Conservation (phyloP, 108 stramenopile genomes). For the Nannochloropsis salina region DNA sequence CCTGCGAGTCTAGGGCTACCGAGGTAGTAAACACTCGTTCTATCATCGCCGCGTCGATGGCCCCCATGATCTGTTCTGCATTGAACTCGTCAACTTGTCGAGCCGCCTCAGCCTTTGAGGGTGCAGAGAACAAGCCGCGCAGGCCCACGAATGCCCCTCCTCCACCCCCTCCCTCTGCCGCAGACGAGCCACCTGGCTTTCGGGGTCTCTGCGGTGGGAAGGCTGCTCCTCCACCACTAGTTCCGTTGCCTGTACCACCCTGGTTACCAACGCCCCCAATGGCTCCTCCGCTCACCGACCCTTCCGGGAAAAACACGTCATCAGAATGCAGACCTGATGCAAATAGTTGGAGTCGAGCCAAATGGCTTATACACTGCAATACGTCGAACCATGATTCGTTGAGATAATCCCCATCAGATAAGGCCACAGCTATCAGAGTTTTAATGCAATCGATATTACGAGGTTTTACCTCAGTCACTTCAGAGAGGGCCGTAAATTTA, state of each 20-base stretch:
- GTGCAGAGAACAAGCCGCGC: slow-evolving; percentile 33
- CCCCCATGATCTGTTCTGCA: slow-evolving; percentile 59
- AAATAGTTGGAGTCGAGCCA: slow-evolving; percentile 64
- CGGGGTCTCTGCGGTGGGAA: slow-evolving; percentile 20
- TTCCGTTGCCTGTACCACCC: slow-evolving; percentile 24
- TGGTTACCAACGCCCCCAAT: background rate
- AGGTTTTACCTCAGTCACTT: slow-evolving; percentile 70
- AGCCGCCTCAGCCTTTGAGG: slow-evolving; percentile 28
- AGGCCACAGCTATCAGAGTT: slow-evolving; percentile 71
- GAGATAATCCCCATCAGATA: slow-evolving; percentile 79
- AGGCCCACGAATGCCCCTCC: slow-evolving; percentile 31
- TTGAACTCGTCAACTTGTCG: slow-evolving; percentile 64
- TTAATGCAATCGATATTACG: slow-evolving; percentile 80
- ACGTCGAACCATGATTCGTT: slow-evolving; percentile 82
- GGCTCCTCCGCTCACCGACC: slow-evolving; percentile 16
- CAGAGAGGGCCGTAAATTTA: slow-evolving; percentile 72
- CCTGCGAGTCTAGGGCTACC: slow-evolving; percentile 63
- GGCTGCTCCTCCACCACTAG: slow-evolving; percentile 7
- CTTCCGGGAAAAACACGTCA: slow-evolving; percentile 67
- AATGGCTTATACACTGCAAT: slow-evolving; percentile 77
- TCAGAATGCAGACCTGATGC: slow-evolving; percentile 64
- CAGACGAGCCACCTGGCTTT: slow-evolving; percentile 25
- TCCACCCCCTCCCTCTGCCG: slow-evolving; percentile 15
- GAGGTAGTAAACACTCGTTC: slow-evolving; percentile 77
- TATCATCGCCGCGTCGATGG: slow-evolving; percentile 65